Percentiles rank a stretch among this genome's conserved stretches.
Evolutionary conservation across 805 yeast genomes (phyloP).

Genomic region (Cyberlindnera samutprakarnensis): DNA sequence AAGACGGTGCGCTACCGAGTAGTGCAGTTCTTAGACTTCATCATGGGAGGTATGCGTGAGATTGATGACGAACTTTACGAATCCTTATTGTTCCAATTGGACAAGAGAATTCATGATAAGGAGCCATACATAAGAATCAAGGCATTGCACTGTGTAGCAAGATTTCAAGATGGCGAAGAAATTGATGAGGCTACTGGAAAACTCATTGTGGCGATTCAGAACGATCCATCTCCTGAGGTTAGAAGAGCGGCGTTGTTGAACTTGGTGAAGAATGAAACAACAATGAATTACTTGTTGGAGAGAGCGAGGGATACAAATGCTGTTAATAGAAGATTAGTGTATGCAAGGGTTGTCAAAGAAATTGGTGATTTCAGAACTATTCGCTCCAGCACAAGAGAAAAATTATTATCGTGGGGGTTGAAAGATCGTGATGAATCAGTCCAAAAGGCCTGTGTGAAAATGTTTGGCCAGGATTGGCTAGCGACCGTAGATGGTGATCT

Average conservation of each 20-base stretch:
- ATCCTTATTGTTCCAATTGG: conserved; percentile 50
- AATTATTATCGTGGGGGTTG: conserved; percentile 75
- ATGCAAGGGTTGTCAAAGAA: conserved; percentile 57
- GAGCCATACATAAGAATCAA: conserved; percentile 78
- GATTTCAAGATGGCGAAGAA: conserved; percentile 55
- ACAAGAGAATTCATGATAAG: conserved; percentile 60
- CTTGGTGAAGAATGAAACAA: conserved; percentile 44
- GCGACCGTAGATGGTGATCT: conserved; percentile 61
- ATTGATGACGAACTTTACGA: conserved; percentile 68
- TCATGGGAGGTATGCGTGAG: conserved; percentile 66
- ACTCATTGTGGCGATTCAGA: conserved; percentile 47
- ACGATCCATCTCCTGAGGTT: conserved; percentile 84
- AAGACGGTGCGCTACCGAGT: conserved; percentile 74
- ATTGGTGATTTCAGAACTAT: conserved; percentile 57
- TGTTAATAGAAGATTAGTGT: conserved; percentile 66
- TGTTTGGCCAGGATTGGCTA: conserved; percentile 72
- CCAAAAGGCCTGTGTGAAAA: conserved; percentile 57
- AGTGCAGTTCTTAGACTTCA: conserved; percentile 64
- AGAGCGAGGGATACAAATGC: conserved; percentile 78
- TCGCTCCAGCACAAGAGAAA: conserved; percentile 50
- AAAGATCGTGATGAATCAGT: conserved; percentile 79
- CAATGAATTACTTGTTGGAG: conserved; percentile 57
- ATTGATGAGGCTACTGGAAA: conserved; percentile 40
- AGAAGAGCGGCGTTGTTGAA: conserved; percentile 77
- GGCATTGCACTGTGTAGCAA: conserved; percentile 71